These are phyloP conservation scores for Scutellaria minor DNA, from an alignment of 257 asterid species.

Conservation along the genomic window DNA sequence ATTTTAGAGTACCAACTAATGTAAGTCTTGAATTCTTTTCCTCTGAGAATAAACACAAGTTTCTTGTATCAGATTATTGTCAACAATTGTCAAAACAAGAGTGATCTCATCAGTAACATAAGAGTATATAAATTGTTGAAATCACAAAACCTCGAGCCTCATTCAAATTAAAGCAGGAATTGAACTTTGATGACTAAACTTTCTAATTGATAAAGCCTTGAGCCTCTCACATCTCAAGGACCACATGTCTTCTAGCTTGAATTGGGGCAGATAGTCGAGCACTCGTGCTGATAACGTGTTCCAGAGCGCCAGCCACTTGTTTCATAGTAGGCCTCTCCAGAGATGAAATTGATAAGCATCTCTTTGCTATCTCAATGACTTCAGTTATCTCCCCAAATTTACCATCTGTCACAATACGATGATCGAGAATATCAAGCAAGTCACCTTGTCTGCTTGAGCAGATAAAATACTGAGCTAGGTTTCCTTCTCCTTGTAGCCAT, in stretches of 20 bases:
- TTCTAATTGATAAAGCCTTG: too few species aligned
- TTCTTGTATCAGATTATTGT: not conserved
- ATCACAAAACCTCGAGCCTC: too few species aligned
- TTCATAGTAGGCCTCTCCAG: constrained; percentile 40
- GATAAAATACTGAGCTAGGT: constrained; percentile 10
- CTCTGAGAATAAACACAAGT: constrained; percentile 31
- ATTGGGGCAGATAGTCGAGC: not conserved
- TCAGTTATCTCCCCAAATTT: constrained; percentile 9
- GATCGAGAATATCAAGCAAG: constrained; percentile 27
- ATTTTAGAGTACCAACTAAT: constrained; percentile 17
- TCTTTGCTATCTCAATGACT: constrained; percentile 31
- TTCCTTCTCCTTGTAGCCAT: constrained; percentile 25
- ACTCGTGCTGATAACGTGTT: not conserved
- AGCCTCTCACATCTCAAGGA: too few species aligned
- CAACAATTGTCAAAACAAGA: not conserved
- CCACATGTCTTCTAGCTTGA: not conserved
- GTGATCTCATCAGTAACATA: not conserved
- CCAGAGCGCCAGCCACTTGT: constrained; percentile 29
- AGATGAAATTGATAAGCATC: constrained; percentile 18
- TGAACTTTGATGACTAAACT: too few species aligned
- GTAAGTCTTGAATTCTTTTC: constrained; percentile 14
- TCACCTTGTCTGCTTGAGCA: not conserved
- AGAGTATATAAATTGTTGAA: too few species aligned
- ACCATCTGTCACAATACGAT: not conserved
- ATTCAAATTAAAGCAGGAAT: too few species aligned